Base-by-base conservation (phyloP, 495 filamentous ascomycete species). In the Aspergillus sparsus region DNA sequence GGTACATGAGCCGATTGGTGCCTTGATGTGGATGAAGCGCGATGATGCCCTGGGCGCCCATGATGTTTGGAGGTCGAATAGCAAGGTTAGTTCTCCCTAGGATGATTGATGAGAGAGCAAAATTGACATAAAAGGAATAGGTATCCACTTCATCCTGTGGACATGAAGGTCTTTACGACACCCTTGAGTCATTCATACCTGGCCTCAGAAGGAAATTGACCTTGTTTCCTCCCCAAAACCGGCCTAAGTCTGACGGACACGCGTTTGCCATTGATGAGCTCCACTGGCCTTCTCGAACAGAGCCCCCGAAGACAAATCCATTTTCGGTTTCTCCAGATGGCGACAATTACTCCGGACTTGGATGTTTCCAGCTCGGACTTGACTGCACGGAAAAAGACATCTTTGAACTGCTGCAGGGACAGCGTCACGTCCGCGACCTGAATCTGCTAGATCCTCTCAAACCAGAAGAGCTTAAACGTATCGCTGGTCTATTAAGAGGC, bases 321-420 rank as follows among this genome's bases (percentile, higher is more conserved):
- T 58, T 66, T 18, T 59, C 63, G 0, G 11, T 60, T n/a, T 62
- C 63, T 8, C 53, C 60, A 0, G 63, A 59, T 21, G 63, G 63
- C 0, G 16, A 58, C 18, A 53, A 56, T 12, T 62, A 62, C 16
- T 49, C 56, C 0, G 63, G 60, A 4, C 47, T 66, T 2, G 63
- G 63, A 11, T 66, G 63, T 9, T 66, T 66, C 59, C 63, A 66
- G 39, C 55, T 66, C 3, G 63, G 63, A 5, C 60, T 66, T 6
- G 55, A 66, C 27, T 60, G 55, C 36, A 66, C 59, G 0, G 5
- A 37, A 5, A 59, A 62, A 11, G 60, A 66, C 10, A 55, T 66
- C 18, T 36, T 53, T 5, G 63, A 66, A 12, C 41, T 66, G 7
- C 9, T 66, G 9, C 59, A 62, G 16, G 60, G 34, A 3, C 63